These are phyloP conservation scores for Calocybe cyanea DNA, from an alignment of 768 basidiomycete species.

Conservation along the genomic window DNA sequence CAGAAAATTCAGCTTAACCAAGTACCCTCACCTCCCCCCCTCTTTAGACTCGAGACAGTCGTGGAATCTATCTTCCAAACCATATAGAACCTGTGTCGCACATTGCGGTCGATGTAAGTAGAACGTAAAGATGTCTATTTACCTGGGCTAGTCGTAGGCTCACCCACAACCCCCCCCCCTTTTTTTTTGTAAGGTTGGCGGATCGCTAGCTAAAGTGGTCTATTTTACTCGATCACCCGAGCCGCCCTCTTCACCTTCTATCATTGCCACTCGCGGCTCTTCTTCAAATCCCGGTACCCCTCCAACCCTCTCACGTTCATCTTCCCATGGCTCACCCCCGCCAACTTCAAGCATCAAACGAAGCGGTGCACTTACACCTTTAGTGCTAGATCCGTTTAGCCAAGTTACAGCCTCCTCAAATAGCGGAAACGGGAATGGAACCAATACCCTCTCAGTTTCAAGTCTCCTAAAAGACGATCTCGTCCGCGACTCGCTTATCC, in stretches of 20 bases:
- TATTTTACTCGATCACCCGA: slow-evolving; percentile 96
- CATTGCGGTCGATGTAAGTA: slow-evolving; percentile 92
- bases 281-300: slow-evolving; percentile 43
- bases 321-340: slow-evolving; percentile 27
- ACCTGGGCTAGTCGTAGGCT: too few relatives aligned
- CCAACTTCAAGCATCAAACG: slow-evolving; percentile 35
- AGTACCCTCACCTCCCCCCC: neutral
- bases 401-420: slow-evolving; percentile 30
- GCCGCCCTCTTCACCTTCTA: slow-evolving; percentile 74
- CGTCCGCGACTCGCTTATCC: slow-evolving; percentile 62
- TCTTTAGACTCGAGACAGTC: slow-evolving; percentile 80
- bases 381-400: slow-evolving; percentile 57
- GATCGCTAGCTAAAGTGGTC: slow-evolving; percentile 95
- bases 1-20: too few relatives aligned
- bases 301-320: slow-evolving; percentile 39
- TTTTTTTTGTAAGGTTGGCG: slow-evolving; percentile 79
- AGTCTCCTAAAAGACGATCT: slow-evolving; percentile 41
- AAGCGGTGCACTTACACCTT: slow-evolving; percentile 80
- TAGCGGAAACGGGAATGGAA: too few relatives aligned
- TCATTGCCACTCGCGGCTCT: slow-evolving; percentile 57
- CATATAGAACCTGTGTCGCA: slow-evolving; percentile 97
- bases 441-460: too few relatives aligned
- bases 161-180: too few relatives aligned
- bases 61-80: slow-evolving; percentile 96
- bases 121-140: neutral